phyloP scores from a whole-genome alignment of 1,139 yeast genomes.

The Scheffersomyces illinoinensis region DNA sequence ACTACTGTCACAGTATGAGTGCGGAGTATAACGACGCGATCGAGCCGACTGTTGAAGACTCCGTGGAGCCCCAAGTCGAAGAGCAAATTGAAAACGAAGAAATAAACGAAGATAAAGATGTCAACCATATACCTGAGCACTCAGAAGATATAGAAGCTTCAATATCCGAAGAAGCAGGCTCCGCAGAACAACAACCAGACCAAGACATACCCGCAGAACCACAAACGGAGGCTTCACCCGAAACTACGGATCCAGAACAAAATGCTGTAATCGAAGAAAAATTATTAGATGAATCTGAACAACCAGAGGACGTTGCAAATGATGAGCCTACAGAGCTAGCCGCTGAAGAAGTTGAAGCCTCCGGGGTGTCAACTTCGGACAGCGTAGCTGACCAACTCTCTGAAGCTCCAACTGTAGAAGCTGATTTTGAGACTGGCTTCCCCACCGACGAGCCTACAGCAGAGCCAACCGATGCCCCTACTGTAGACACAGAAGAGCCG shows the following conservation, averaged over 20 bases:
- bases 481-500: not conserved
- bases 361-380: not conserved
- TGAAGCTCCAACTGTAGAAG: not conserved
- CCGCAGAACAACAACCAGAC: not conserved
- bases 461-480: not conserved
- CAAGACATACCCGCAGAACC: not conserved
- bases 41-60: not conserved
- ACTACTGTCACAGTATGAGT: not conserved
- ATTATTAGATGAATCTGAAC: not conserved
- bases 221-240: not conserved
- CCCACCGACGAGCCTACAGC: not conserved
- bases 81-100: conserved; percentile 1
- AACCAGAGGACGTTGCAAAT: not conserved
- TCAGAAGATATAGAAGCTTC: not conserved
- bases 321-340: conserved; percentile 1
- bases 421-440: not conserved
- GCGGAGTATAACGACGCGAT: not conserved
- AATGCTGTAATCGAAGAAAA: not conserved
- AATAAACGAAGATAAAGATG: conserved; percentile 1
- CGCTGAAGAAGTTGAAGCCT: not conserved
- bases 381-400: not conserved
- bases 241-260: not conserved
- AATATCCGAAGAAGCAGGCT: not conserved
- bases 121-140: not conserved
- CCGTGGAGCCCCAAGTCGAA: not conserved